Percentiles rank a stretch among this genome's conserved stretches.
Evolutionary conservation across 176 grass and related monocot genomes (phyloP).

Genomic region (Lolium multiflorum): DNA sequence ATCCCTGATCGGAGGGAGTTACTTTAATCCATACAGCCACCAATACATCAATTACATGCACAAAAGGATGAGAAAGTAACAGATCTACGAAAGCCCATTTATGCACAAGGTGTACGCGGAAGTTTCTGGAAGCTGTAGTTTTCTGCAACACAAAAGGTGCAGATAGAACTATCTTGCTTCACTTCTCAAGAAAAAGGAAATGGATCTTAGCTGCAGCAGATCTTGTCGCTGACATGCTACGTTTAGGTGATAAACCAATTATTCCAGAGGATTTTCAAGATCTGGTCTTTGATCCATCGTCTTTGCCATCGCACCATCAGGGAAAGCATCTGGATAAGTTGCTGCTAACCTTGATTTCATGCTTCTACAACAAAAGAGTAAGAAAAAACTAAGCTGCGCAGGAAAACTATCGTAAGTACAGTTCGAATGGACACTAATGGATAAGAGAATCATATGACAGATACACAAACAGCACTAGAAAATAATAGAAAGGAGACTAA

Average conservation of each 20-base stretch:
- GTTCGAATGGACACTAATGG: not conserved
- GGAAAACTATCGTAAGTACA: constrained; percentile 18
- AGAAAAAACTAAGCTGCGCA: not conserved
- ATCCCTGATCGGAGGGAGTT: too few species aligned
- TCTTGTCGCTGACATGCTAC: not conserved
- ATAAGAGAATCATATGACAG: constrained; percentile 12
- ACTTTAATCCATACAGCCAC: not conserved
- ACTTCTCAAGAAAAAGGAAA: not conserved
- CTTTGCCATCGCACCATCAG: constrained; percentile 53
- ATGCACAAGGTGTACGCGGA: not conserved
- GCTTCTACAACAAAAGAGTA: constrained; percentile 49
- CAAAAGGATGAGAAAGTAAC: not conserved
- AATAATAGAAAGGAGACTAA: not conserved
- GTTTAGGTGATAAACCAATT: not conserved
- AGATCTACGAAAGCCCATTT: constrained; percentile 11
- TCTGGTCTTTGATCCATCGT: constrained; percentile 85
- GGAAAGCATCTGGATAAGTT: constrained; percentile 93
- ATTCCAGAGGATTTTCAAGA: constrained; percentile 69
- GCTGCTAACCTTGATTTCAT: constrained; percentile 80
- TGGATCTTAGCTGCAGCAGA: not conserved
- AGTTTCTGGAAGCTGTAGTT: not conserved
- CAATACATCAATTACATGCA: not conserved
- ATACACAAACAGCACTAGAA: not conserved
- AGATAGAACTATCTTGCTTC: constrained; percentile 6
- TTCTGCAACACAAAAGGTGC: not conserved